Percentiles rank a stretch among this genome's conserved stretches.
These are phyloP conservation scores for Mucor plumbeus DNA, from an alignment of 371 early-diverging fungal species.

Conservation along the genomic window DNA sequence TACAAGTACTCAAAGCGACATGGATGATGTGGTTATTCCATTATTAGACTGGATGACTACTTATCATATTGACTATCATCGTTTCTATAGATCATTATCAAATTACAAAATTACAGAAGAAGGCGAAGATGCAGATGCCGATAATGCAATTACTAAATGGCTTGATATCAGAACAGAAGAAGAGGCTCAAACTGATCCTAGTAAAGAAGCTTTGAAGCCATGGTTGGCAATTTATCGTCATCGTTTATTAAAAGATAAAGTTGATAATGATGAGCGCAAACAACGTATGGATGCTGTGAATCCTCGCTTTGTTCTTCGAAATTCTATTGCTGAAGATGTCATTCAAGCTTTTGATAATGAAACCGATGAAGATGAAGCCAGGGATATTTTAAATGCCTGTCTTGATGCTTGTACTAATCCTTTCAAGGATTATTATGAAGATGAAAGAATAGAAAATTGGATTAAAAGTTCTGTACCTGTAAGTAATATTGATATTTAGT, in stretches of 20 bases:
- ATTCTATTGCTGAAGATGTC: conserved; percentile 76
- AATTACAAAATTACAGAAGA: conserved; percentile 32
- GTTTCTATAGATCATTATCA: conserved; percentile 72
- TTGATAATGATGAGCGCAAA: conserved; percentile 37
- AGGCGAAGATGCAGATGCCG: conserved; percentile 48
- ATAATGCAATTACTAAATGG: conserved; percentile 36
- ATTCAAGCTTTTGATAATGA: conserved; percentile 56
- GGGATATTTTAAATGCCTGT: conserved; percentile 50
- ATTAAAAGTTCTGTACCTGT: conserved; percentile 40
- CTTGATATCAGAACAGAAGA: conserved; percentile 45
- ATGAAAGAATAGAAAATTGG: conserved; percentile 40
- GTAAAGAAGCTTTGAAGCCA: conserved; percentile 35
- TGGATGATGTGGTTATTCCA: conserved; percentile 66
- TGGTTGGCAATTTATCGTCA: conserved; percentile 60
- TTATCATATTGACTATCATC: conserved; percentile 71
- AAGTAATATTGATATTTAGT: conserved; percentile 22
- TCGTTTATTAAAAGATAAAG: conserved; percentile 49
- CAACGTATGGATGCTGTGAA: conserved; percentile 65
- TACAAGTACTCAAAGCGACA: conserved; percentile 43
- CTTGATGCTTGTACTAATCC: conserved; percentile 62
- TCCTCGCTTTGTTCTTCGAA: conserved; percentile 75
- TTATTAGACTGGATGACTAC: conserved; percentile 69
- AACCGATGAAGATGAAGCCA: conserved; percentile 32
- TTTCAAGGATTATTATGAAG: conserved; percentile 55
- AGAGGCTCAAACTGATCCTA: conserved; percentile 10